Percentiles rank a stretch among this genome's conserved stretches.
Evolutionary conservation across 225 moss, liverwort and hornwort species (phyloP).

Genomic region (Ulota crispa): DNA sequence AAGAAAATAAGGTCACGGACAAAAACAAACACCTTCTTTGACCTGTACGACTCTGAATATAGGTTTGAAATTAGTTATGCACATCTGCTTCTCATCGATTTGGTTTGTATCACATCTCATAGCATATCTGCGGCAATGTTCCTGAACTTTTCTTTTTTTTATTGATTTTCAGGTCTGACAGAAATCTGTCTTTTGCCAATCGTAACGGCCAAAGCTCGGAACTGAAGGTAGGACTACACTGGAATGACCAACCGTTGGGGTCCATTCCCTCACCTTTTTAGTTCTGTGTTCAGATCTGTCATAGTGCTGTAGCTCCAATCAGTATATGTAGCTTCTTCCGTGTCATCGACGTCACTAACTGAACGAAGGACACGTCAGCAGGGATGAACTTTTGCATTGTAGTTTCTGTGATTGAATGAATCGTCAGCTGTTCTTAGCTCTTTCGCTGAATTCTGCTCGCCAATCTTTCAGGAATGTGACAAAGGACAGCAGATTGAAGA

Average conservation of each 20-base stretch:
- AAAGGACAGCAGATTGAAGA: constrained; percentile 30
- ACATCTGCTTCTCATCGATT: not conserved
- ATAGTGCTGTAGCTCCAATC: not conserved
- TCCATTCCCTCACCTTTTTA: not conserved
- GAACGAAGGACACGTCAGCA: not conserved
- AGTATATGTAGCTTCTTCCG: not conserved
- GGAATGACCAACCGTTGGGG: not conserved
- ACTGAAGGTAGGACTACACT: constrained; percentile 21
- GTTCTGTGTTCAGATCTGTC: not conserved
- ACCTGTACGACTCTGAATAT: too few relatives aligned
- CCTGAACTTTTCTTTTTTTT: not conserved
- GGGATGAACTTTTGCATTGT: not conserved
- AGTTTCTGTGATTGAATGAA: not conserved
- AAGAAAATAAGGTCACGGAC: constrained; percentile 44
- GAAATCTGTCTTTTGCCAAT: constrained; percentile 25
- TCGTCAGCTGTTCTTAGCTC: too few relatives aligned
- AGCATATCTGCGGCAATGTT: not conserved
- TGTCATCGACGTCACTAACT: not conserved
- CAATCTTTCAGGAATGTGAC: constrained; percentile 11
- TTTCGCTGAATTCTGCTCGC: not conserved
- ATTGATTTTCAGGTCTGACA: constrained; percentile 37
- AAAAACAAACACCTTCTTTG: not conserved
- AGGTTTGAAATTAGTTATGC: not conserved
- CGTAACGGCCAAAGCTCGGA: not conserved
- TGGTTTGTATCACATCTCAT: not conserved